phyloP scores from a whole-genome alignment of 345 rosid genomes.

The Hibiscus syriacus region DNA sequence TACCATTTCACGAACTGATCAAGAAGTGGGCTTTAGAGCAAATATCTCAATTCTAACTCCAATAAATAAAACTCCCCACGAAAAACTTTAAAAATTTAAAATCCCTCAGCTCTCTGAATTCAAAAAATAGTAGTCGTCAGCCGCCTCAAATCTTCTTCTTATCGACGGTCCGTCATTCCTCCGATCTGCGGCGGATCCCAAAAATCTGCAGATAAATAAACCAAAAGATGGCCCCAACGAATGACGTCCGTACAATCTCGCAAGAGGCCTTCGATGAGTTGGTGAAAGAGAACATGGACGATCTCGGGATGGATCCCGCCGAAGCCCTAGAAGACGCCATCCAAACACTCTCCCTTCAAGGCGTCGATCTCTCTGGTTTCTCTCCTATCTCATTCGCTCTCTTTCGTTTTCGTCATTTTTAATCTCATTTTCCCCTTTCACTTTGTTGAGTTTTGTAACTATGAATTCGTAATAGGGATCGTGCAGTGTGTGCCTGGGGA shows the following conservation, averaged over 20 bases:
- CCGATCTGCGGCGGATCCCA: not conserved
- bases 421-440: not conserved
- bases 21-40: not conserved
- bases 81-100: not conserved
- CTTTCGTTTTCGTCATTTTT: too few relatives aligned
- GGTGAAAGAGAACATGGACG: conserved; percentile 81
- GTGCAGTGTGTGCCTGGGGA: conserved; percentile 72
- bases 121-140: not conserved
- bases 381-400: not conserved
- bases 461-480: conserved; percentile 38
- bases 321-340: conserved; percentile 92
- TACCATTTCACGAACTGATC: too few relatives aligned
- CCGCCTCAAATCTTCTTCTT: not conserved
- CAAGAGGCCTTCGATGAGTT: conserved; percentile 86
- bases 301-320: conserved; percentile 78
- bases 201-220: not conserved
- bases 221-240: conserved; percentile 39
- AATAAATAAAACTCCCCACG: not conserved
- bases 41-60: too few relatives aligned
- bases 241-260: conserved; percentile 54
- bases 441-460: not conserved
- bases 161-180: not conserved
- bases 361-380: conserved; percentile 86
- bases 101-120: not conserved
- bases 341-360: conserved; percentile 72